Percentiles rank a stretch among this genome's conserved stretches.
Evolutionary conservation across 441 rosid genomes (phyloP).

Genomic region (Eugenia klotzschiana): DNA sequence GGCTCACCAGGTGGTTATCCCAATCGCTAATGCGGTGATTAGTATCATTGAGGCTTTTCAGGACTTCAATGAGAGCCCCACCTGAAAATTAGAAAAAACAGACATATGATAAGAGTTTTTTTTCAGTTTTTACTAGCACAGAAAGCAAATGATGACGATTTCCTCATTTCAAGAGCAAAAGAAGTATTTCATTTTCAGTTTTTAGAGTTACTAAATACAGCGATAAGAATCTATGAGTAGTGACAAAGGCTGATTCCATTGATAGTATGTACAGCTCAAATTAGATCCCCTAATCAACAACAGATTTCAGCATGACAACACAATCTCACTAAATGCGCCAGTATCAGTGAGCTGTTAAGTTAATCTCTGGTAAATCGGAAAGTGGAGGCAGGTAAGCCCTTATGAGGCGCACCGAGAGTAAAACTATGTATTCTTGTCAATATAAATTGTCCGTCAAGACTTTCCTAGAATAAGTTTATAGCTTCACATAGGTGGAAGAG

Average conservation of each 20-base stretch:
- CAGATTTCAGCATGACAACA: not conserved
- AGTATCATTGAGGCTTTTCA: slow-evolving; percentile 44
- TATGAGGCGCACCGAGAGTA: not conserved
- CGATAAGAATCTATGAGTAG: not conserved
- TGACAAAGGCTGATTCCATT: not conserved
- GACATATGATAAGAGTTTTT: not conserved
- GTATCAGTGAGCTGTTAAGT: not conserved
- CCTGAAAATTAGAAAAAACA: slow-evolving; percentile 22
- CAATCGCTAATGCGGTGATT: slow-evolving; percentile 34
- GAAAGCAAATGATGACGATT: not conserved
- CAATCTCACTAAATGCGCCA: not conserved
- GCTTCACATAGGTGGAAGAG: not conserved
- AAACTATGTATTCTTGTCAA: not conserved
- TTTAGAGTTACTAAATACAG: not conserved
- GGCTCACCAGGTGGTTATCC: slow-evolving; percentile 55
- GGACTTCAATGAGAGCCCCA: slow-evolving; percentile 54
- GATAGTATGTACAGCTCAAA: not conserved
- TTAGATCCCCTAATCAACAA: not conserved
- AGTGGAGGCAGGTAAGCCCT: not conserved
- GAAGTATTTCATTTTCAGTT: not conserved
- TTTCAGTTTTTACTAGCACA: not conserved
- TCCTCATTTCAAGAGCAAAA: not conserved
- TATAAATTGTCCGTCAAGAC: not conserved
- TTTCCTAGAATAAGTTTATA: not conserved
- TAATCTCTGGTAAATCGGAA: not conserved